phyloP scores from a whole-genome alignment of 108 stramenopile genomes.

The Mediolabrus comicus region DNA sequence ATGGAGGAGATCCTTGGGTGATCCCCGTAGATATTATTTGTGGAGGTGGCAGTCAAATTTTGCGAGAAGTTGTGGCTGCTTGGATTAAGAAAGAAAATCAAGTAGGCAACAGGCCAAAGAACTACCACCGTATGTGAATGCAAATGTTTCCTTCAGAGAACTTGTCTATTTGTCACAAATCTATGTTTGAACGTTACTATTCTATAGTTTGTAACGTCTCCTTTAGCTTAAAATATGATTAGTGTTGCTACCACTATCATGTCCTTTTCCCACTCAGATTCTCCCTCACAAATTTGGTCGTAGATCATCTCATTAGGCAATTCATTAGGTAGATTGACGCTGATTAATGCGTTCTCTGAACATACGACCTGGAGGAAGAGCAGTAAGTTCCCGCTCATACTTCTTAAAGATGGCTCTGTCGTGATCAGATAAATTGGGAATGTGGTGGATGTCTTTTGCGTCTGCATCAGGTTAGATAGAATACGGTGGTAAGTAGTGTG shows the following conservation, averaged over 20 bases:
- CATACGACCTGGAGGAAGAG: conserved; percentile 58
- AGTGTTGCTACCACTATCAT: too few species aligned
- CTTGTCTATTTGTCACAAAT: too few species aligned
- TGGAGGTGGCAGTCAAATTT: conserved; percentile 9
- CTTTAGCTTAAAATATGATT: background rate
- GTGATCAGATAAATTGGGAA: conserved; percentile 51
- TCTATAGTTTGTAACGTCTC: background rate
- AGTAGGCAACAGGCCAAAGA: conserved; percentile 11
- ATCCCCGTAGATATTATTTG: conserved; percentile 4
- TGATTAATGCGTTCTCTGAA: conserved; percentile 74
- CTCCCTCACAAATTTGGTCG: background rate
- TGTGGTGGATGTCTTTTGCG: conserved; percentile 67
- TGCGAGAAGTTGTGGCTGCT: conserved; percentile 8
- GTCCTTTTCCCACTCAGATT: background rate
- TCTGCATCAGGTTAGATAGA: conserved; percentile 56
- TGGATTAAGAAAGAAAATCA: background rate
- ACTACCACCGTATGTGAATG: too few species aligned
- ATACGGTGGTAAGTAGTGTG: too few species aligned
- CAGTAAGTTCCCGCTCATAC: conserved; percentile 65
- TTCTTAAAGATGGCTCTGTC: conserved; percentile 67
- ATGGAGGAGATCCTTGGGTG: conserved; percentile 9
- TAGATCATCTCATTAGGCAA: background rate
- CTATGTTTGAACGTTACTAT: too few species aligned
- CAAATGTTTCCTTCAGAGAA: background rate
- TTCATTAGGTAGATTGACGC: conserved; percentile 62